Base-by-base conservation (phyloP, 768 basidiomycete genomes). In the Termitomyces sp. region DNA sequence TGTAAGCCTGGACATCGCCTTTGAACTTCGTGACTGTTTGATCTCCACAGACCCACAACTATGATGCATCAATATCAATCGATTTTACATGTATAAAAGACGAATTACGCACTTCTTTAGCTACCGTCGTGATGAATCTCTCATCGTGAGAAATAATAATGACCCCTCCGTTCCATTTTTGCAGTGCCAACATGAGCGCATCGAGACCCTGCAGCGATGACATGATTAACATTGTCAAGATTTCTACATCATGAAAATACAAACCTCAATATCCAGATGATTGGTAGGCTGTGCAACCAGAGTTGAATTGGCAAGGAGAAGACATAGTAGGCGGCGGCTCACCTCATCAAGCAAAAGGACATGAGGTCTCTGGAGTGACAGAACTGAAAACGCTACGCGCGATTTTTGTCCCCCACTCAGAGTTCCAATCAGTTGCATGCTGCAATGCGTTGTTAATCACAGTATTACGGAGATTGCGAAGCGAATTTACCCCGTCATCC, bases 101-200 rank as follows among this genome's bases (percentile, higher is more conserved):
- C 48, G 19, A 54, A 12, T 35, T 29, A 62, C 80, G 27, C 62
- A 90, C 92, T 79, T 94, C 87, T 69, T 83, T 85, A 4, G 92
- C 89, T 19, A 95, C 93, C 16, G 84, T 87, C 16, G 92, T 95
- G 65, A 95, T 96, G 70, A 96, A 98, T 50, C 92, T 77, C 68
- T 96, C 94, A 78, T 98, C 95, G 82, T 97, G 95, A 60, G 91
- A 94, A 64, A 95, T 93, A 62, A 94, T 78, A 60, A 96, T 95
- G 7, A 95, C 92, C 31, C 93, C 93, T 9, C 94, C 94, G 63
- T 92, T 93, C 90, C 89, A 95, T 11, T 75, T 74, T 59, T 80
- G 76, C 59, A 92, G 66, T 5, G 92, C 97, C 4, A 79, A 71
- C 88, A 98, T 97, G 52, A 98, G 77, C 1, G 95, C 97, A 67